phyloP scores from a whole-genome alignment of 2,329 filamentous ascomycete species.

The Fusarium brevicatenulatum region DNA sequence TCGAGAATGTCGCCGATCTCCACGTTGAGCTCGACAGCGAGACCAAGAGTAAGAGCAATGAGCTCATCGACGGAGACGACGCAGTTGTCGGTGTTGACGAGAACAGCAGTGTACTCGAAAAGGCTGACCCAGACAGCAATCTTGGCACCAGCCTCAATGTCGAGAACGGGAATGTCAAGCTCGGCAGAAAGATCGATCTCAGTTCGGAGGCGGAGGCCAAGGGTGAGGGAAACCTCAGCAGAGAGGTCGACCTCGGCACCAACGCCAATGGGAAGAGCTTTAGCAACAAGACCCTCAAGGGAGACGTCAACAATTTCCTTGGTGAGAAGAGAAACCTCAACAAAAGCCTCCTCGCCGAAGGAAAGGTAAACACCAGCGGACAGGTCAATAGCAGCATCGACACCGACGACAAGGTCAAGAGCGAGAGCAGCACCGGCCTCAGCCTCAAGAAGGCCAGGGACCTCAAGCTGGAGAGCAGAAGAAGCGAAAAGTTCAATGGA shows the following conservation, averaged over 20 bases:
- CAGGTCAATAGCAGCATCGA: slow-evolving; percentile 61
- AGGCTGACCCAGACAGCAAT: slow-evolving; percentile 62
- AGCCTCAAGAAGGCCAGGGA: slow-evolving; percentile 51
- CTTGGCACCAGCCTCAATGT: slow-evolving; percentile 55
- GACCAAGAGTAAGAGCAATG: slow-evolving; percentile 39
- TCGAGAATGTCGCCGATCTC: slow-evolving; percentile 48
- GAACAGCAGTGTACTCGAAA: slow-evolving; percentile 61
- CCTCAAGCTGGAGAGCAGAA: slow-evolving; percentile 50
- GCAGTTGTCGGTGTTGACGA: slow-evolving; percentile 52
- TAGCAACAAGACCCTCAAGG: slow-evolving; percentile 50
- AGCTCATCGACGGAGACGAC: slow-evolving; percentile 43
- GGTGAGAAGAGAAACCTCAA: slow-evolving; percentile 55
- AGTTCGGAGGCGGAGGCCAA: slow-evolving; percentile 61
- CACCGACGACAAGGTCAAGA: slow-evolving; percentile 62
- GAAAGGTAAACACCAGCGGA: slow-evolving; percentile 58
- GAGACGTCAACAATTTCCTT: slow-evolving; percentile 53
- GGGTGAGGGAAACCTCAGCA: slow-evolving; percentile 58
- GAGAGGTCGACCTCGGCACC: slow-evolving; percentile 46
- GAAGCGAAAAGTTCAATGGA: slow-evolving; percentile 61
- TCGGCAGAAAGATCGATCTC: slow-evolving; percentile 55
- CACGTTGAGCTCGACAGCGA: slow-evolving; percentile 39
- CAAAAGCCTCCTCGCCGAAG: slow-evolving; percentile 56
- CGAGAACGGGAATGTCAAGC: slow-evolving; percentile 39
- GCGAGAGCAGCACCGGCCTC: slow-evolving; percentile 59
- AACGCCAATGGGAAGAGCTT: slow-evolving; percentile 41